Conservation (phyloP, 805 yeast species). For the Lachancea sp. region DNA sequence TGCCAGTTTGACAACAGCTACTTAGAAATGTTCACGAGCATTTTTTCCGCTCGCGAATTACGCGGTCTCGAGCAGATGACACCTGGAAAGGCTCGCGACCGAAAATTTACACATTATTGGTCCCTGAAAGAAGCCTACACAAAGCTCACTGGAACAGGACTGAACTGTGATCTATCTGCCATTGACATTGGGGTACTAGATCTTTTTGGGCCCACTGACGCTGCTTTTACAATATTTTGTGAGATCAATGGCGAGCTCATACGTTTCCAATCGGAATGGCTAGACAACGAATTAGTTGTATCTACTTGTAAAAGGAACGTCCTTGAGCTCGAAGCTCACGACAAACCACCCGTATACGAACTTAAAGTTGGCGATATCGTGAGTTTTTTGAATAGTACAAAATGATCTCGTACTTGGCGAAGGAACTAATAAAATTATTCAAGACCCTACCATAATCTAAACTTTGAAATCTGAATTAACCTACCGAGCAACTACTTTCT, state of each 20-base stretch:
- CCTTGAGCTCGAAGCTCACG: background rate
- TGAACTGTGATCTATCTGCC: conserved; percentile 32
- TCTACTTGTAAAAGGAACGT: conserved; percentile 9
- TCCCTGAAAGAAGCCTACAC: conserved; percentile 74
- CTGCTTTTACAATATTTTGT: background rate
- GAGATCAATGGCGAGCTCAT: conserved; percentile 12
- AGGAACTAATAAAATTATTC: background rate
- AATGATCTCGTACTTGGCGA: conserved; percentile 1
- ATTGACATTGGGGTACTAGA: conserved; percentile 27
- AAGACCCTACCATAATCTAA: background rate
- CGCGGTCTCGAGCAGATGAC: conserved; percentile 23
- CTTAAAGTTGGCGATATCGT: conserved; percentile 5
- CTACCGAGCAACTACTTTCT: no score
- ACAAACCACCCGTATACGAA: conserved; percentile 1
- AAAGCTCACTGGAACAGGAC: conserved; percentile 60
- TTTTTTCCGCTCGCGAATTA: conserved; percentile 38
- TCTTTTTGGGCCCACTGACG: background rate
- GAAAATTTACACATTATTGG: conserved; percentile 56
- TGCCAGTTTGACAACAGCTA: conserved; percentile 23
- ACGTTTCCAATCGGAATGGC: conserved; percentile 23
- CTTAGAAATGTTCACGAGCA: conserved; percentile 37
- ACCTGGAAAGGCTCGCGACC: conserved; percentile 14
- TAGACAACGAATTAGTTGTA: conserved; percentile 15
- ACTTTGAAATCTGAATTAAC: no score
- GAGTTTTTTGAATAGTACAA: conserved; percentile 6